Base-by-base conservation (phyloP, 257 asterid genomes). In the Echites panduratus region DNA sequence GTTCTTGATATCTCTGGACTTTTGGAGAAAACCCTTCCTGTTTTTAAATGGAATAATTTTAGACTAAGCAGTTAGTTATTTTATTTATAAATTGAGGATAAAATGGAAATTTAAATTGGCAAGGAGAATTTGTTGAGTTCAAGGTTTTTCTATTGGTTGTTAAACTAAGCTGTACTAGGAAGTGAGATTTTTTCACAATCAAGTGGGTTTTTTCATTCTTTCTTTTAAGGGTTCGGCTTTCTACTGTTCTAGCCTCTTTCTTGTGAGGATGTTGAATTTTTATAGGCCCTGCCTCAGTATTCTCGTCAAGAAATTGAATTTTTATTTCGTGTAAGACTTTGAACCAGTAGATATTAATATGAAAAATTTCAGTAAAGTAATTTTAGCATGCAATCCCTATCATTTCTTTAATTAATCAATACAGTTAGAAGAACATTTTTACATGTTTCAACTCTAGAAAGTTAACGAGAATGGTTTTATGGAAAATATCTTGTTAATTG, bases 11-110 rank as follows among this genome's bases (percentile, higher is more conserved):
- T 62, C 27, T 40, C 12, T 47, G 38, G 62, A 67, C 35, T 76
- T 48, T 29, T 20, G 66, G 22, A n/a, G 4, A 40, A 65, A 54
- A 44, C 73, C 80, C 53, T 71, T 64, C 24, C 22, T 43, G 52
- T 49, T 63, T 75, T 63, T 9, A 19, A n/a, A 63, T 26, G 10
- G 73, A 19, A 53, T 24, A 17, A 24, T 43, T 58, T 58, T 43
- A 10, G 19, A 50, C n/a, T 41, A 7, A 73, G 50, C 24, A 5
- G 24, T 26, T 32, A 32, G 45, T 32, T 35, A 20, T 32, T 6
- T 11, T 7, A 50, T 50, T 27, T 12, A 35, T 29, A 19, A 47
- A 5, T 24, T 56, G 9, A 56, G 6, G 0, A 56, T 22, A 22
- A 13, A 20, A 59, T 9, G 13, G 12, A n/a, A 13, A 7, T 59